phyloP scores from a whole-genome alignment of 179 eudicot genomes.

The Silene coronaria region DNA sequence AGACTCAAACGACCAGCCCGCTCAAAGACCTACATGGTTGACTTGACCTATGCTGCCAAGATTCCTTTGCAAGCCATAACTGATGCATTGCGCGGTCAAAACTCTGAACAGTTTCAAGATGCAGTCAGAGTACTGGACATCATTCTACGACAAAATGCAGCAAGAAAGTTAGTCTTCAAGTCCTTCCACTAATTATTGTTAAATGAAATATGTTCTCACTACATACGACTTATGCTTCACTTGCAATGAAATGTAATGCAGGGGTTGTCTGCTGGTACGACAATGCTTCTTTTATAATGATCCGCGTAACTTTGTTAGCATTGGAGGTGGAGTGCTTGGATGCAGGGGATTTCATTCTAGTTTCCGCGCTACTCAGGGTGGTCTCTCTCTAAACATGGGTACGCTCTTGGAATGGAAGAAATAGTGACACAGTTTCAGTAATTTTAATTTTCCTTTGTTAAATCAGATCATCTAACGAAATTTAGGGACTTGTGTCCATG shows the following conservation, averaged over 20 bases:
- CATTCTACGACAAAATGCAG: conserved; percentile 67
- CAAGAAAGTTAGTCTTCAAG: conserved; percentile 53
- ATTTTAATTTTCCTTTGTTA: neutral
- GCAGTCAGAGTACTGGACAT: conserved; percentile 71
- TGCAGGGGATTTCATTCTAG: conserved; percentile 95
- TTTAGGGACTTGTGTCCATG: too few relatives aligned
- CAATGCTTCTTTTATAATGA: conserved; percentile 77
- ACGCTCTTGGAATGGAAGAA: neutral
- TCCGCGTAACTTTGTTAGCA: conserved; percentile 48
- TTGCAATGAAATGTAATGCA: conserved; percentile 19
- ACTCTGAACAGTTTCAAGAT: conserved; percentile 63
- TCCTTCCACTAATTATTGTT: neutral
- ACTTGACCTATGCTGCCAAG: conserved; percentile 28
- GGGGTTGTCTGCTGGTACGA: conserved; percentile 78
- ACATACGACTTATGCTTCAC: neutral
- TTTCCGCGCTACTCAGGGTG: conserved; percentile 76
- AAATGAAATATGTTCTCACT: neutral
- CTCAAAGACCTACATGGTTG: conserved; percentile 28
- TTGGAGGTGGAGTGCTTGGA: conserved; percentile 84
- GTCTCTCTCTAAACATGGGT: conserved; percentile 83
- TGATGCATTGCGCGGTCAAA: conserved; percentile 52
- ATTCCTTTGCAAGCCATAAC: conserved; percentile 34
- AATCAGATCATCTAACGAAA: too few relatives aligned
- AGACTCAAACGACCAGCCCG: conserved; percentile 47
- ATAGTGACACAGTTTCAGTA: neutral